phyloP scores from a whole-genome alignment of 345 rosid genomes.

The Isatis tinctoria region DNA sequence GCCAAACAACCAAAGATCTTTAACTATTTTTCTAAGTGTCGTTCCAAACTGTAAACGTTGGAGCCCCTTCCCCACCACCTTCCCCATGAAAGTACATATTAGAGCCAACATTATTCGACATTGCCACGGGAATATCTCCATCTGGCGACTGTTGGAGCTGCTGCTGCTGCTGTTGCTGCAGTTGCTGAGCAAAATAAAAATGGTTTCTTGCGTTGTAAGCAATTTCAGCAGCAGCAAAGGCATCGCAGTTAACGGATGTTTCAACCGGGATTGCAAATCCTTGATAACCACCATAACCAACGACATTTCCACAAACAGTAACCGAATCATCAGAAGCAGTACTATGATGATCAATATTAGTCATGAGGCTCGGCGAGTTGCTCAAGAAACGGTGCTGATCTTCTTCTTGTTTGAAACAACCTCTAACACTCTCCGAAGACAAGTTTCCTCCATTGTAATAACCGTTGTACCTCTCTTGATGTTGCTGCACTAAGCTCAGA shows the following conservation, averaged over 20 bases:
- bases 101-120: slow-evolving; percentile 40
- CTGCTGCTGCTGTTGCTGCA: not conserved
- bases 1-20: slow-evolving; percentile 6
- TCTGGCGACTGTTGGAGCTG: slow-evolving; percentile 8
- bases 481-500: slow-evolving; percentile 41
- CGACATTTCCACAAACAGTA: slow-evolving; percentile 35
- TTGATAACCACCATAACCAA: slow-evolving; percentile 35
- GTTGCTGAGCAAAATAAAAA: slow-evolving; percentile 41
- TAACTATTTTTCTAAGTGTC: slow-evolving; percentile 22
- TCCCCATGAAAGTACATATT: slow-evolving; percentile 26
- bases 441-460: slow-evolving; percentile 30
- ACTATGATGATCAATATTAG: slow-evolving; percentile 41
- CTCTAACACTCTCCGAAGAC: slow-evolving; percentile 23
- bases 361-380: slow-evolving; percentile 39
- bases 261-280: slow-evolving; percentile 38
- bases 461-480: slow-evolving; percentile 30
- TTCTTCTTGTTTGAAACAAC: slow-evolving; percentile 72
- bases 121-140: slow-evolving; percentile 15
- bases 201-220: slow-evolving; percentile 42
- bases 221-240: slow-evolving; percentile 29
- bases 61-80: slow-evolving; percentile 47
- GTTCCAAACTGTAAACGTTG: slow-evolving; percentile 62
- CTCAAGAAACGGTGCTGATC: slow-evolving; percentile 46
- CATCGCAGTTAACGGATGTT: slow-evolving; percentile 30
- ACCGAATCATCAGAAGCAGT: slow-evolving; percentile 45